Evolutionary conservation across 2,329 filamentous ascomycete genomes (phyloP).

Genomic region (Cladosporium sp.): DNA sequence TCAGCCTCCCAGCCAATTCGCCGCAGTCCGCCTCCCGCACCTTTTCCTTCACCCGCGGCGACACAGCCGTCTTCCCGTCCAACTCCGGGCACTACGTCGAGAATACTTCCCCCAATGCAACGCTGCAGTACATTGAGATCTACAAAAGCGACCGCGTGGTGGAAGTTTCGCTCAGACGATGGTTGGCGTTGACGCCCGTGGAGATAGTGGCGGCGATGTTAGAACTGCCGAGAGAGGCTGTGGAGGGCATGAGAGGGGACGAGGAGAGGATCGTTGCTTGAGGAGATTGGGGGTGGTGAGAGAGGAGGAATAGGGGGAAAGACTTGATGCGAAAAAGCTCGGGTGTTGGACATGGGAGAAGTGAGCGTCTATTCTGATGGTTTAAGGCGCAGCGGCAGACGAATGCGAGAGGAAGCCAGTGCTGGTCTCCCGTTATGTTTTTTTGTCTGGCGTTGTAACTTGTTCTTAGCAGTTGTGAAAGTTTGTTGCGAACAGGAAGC

Average conservation of each 20-base stretch:
- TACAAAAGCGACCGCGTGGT: conserved; percentile 65
- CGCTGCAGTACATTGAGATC: conserved; percentile 64
- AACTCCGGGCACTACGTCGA: conserved; percentile 66
- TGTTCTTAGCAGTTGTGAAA: too few relatives aligned
- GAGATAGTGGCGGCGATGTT: conserved; percentile 47
- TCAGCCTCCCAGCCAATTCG: not conserved
- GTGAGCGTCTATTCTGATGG: too few relatives aligned
- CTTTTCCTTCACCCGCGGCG: conserved; percentile 64
- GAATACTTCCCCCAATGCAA: conserved; percentile 60
- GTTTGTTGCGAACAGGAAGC: too few relatives aligned
- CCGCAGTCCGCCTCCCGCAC: conserved; percentile 53
- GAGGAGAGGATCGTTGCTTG: conserved; percentile 14
- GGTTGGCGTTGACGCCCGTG: conserved; percentile 63
- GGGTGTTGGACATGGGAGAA: not conserved
- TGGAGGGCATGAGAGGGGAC: conserved; percentile 2
- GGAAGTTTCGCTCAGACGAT: conserved; percentile 64
- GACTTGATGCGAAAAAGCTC: not conserved
- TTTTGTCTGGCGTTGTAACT: too few relatives aligned
- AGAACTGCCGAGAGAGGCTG: conserved; percentile 1
- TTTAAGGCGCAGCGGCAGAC: too few relatives aligned
- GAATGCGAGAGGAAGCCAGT: too few relatives aligned
- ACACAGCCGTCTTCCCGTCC: conserved; percentile 51
- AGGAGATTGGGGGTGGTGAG: not conserved
- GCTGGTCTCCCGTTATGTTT: too few relatives aligned
- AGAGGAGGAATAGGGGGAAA: not conserved